Base-by-base conservation (phyloP, 108 stramenopile species). In the Epithemia pelagica region DNA sequence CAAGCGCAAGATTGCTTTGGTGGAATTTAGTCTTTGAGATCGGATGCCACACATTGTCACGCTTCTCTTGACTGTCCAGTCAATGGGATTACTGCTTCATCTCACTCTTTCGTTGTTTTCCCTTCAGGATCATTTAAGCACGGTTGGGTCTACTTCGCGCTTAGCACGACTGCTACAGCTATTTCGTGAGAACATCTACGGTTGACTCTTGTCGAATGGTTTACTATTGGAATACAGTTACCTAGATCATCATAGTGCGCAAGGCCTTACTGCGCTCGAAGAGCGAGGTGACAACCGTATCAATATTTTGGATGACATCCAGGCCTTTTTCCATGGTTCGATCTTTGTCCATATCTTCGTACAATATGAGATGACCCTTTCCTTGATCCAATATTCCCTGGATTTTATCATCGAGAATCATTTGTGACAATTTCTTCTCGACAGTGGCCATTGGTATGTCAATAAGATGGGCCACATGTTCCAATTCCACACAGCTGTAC, bases 381-480 rank as follows among this genome's bases (percentile, higher is more conserved):
- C 99, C 98, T 82, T 99, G 98, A 89, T 98, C 98, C 66, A 99
- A 78, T 69, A 97, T 99, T 8, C 97, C 99, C 31, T 78, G 81
- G 66, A 98, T 87, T 71, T 96, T 97, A 30, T 87, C 92, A 80
- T 99, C 99, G 65, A 99, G 71, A 78, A 99, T 97, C 99, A 99
- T 99, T 79, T 98, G 97, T 55, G 91, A 89, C 29, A 99, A 79
- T 81, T 99, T 99, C 65, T 80, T 83, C 71, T 98, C 98, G 60
- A 99, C 95, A 0, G 75, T 65, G n/a, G 70, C 68, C 32, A 89
- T 51, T 0, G 93, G 85, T 74, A 99, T 83, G 26, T 96, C 96
- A 79, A 99, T 99, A 54, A 99, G 70, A 37, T 69, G 63, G 8
- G 99, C 95, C 65, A 99, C 82, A 76, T 97, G 98, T 59, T 73